Evolutionary conservation across 768 basidiomycete species (phyloP), one percentile per base, ranked within the genome.

Genomic region (Russula vinacea): DNA sequence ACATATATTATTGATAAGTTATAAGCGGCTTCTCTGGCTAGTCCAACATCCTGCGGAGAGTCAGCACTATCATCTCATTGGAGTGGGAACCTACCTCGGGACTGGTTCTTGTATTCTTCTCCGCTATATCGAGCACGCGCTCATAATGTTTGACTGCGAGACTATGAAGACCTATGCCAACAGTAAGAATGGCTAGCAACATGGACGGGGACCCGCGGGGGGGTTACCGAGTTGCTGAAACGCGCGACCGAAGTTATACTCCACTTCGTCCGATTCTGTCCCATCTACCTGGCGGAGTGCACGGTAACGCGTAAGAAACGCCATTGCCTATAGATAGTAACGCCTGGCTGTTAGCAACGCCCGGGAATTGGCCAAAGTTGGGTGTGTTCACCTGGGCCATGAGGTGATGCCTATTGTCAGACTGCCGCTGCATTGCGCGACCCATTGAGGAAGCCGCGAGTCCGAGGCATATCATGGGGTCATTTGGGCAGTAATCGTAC

Each of bases 211-310:
- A 37, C 4, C 52, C 10, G 11, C 32, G 14, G 52, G 11, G 40
- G 1, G 19, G n/a, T n/a, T n/a, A 93, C 94, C 91, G n/a, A 97
- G 78, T 64, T 94, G 90, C 71, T 98, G 96, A 73, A 97, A 98
- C 1, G 86, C 84, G 52, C 96, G 80, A 0, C 89, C 96, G 71
- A 95, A 91, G 74, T 99, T 99, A 73, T 84, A 98, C 62, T 99
- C 92, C 4, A 96, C 87, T 74, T 98, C 95, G 33, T 85, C 82
- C 26, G 81, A 68, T 3, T 77, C 79, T 2, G 78, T 73, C 2
- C 74, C 73, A 54, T 77, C 76, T 2, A 68, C 74, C 49, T 77
- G 78, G 16, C 88, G 80, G 2, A 89, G 71, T n/a, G 79, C 78
- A 19, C 93, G 84, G 73, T 98, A 99, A 54, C 85, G 83, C 0